Percentiles rank a stretch among this genome's conserved stretches.
phyloP scores from a whole-genome alignment of 768 basidiomycete species.

The Leccinum obscurum region DNA sequence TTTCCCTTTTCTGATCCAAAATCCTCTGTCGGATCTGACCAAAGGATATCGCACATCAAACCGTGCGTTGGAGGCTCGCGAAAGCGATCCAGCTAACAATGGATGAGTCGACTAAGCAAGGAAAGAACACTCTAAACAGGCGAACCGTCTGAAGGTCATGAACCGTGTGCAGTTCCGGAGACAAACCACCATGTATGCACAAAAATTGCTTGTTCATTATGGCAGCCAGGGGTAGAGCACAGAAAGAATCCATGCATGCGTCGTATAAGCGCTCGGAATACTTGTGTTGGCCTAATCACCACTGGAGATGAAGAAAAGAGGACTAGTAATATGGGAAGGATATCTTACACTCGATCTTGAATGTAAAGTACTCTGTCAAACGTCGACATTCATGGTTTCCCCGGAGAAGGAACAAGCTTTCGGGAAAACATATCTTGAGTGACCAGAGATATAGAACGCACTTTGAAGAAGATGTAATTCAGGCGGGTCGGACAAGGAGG shows the following conservation, averaged over 20 bases:
- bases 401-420: conserved; percentile 58
- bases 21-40: conserved; percentile 74
- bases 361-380: conserved; percentile 63
- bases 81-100: conserved; percentile 63
- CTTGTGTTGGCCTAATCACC: conserved; percentile 61
- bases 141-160: conserved; percentile 64
- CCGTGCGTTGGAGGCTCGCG: conserved; percentile 72
- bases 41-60: conserved; percentile 74
- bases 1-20: conserved; percentile 66
- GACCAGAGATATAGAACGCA: conserved; percentile 65
- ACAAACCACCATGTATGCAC: conserved; percentile 75
- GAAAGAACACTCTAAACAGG: background rate
- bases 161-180: conserved; percentile 65
- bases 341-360: conserved; percentile 49
- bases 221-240: conserved; percentile 67
- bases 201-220: conserved; percentile 83
- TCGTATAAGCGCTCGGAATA: conserved; percentile 76
- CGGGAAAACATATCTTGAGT: conserved; percentile 63
- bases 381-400: conserved; percentile 70
- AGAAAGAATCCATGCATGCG: conserved; percentile 74
- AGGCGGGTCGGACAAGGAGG: conserved; percentile 1
- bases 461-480: conserved; percentile 18
- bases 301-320: conserved; percentile 6
- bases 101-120: background rate
- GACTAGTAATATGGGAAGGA: background rate